A percentile compares a stretch with the other conserved stretches of the same genome.
These are phyloP conservation scores for Trametes cubensis DNA, from an alignment of 768 basidiomycete species.

Conservation along the genomic window DNA sequence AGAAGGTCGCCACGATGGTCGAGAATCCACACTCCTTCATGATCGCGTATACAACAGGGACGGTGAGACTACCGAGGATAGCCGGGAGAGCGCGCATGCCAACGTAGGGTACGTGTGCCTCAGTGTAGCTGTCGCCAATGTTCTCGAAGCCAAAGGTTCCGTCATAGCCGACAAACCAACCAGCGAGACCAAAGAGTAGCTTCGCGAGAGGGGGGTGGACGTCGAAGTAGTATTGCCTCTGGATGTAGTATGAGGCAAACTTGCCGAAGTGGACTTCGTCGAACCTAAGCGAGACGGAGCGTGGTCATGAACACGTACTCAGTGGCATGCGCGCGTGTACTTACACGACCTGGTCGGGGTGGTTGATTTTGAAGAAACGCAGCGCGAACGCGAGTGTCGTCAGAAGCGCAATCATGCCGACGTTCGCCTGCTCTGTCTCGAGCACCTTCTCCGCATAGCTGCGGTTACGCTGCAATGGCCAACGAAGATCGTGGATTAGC, in stretches of 20 bases:
- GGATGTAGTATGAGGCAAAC: conserved; percentile 94
- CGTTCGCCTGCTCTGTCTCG: conserved; percentile 65
- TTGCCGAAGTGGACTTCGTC: conserved; percentile 99
- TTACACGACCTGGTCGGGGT: conserved; percentile 93
- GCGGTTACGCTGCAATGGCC: conserved; percentile 47
- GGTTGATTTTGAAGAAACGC: conserved; percentile 92
- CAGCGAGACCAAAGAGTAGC: conserved; percentile 89
- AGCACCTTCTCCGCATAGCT: conserved; percentile 63
- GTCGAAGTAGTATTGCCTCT: conserved; percentile 96
- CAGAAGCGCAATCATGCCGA: conserved; percentile 59
- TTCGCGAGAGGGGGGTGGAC: conserved; percentile 98
- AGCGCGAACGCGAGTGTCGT: conserved; percentile 80
- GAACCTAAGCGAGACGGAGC: conserved; percentile 57
- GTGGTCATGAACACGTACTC: conserved; percentile 9
- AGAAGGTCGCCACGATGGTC: conserved; percentile 87
- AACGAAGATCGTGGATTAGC: not conserved
- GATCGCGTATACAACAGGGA: conserved; percentile 91
- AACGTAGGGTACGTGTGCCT: conserved; percentile 87
- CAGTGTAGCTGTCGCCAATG: conserved; percentile 92
- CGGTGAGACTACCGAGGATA: conserved; percentile 84
- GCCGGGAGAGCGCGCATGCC: conserved; percentile 94
- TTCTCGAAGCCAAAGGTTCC: conserved; percentile 92
- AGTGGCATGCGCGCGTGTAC: conserved; percentile 35
- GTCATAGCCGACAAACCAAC: conserved; percentile 96
- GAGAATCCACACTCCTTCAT: conserved; percentile 99